Percentiles rank a stretch among this genome's conserved stretches.
phyloP scores from a whole-genome alignment of 1,284 basidiomycete genomes.

The Porogramme epimiltina region DNA sequence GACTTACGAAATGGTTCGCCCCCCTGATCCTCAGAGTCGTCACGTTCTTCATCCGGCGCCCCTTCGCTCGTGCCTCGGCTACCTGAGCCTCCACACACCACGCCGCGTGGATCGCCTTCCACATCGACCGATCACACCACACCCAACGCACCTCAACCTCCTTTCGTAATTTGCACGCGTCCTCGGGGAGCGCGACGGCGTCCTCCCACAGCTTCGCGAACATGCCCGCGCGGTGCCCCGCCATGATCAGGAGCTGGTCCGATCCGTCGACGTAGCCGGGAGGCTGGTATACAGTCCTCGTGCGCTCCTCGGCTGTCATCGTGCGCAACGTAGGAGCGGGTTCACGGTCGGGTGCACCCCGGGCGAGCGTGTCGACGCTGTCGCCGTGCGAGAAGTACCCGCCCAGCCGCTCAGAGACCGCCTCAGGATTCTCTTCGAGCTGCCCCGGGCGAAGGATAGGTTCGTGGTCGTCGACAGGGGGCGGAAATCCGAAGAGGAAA shows the following conservation, averaged over 20 bases:
- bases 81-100: neutral
- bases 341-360: constrained; percentile 6
- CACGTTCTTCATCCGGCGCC: constrained; percentile 5
- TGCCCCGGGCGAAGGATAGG: constrained; percentile 23
- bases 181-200: constrained; percentile 7
- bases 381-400: constrained; percentile 13
- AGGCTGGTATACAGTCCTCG: constrained; percentile 2
- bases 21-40: constrained; percentile 8
- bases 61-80: constrained; percentile 1
- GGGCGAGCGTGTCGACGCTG: constrained; percentile 8
- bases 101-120: constrained; percentile 13
- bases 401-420: constrained; percentile 26
- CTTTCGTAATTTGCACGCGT: neutral
- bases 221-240: constrained; percentile 15
- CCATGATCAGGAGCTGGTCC: constrained; percentile 17
- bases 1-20: constrained; percentile 25
- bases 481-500: constrained; percentile 20
- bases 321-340: constrained; percentile 17
- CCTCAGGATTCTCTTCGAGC: constrained; percentile 14
- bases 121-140: constrained; percentile 15
- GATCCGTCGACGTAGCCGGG: constrained; percentile 22
- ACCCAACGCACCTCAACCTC: constrained; percentile 6
- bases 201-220: constrained; percentile 10
- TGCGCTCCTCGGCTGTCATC: constrained; percentile 17
- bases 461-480: constrained; percentile 16